Conservation (phyloP, 2,329 filamentous ascomycete genomes). For the Neopestalotiopsis rosae region DNA sequence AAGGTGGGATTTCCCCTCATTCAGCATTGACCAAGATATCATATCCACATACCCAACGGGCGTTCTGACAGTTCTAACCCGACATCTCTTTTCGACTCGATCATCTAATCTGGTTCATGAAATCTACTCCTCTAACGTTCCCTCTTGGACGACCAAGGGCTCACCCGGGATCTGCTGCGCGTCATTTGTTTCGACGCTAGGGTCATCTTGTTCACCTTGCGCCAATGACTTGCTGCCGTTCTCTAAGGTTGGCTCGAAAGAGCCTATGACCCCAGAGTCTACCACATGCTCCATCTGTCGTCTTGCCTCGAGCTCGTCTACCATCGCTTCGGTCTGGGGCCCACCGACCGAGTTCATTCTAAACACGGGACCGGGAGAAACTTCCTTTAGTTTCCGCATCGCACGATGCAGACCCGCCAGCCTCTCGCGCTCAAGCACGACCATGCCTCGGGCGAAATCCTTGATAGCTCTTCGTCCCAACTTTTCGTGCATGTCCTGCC, state of each 20-base stretch:
- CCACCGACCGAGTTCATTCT: conserved; percentile 8
- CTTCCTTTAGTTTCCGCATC: conserved; percentile 63
- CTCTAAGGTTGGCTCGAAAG: neutral
- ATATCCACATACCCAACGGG: neutral
- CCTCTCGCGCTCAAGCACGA: conserved; percentile 80
- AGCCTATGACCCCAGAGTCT: conserved; percentile 2
- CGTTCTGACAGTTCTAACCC: neutral
- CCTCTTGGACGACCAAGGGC: neutral
- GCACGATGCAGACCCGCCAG: conserved; percentile 83
- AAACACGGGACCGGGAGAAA: conserved; percentile 15
- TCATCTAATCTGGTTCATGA: neutral
- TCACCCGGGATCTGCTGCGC: neutral
- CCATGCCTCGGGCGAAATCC: conserved; percentile 77
- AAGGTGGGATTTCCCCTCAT: neutral
- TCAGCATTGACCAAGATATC: neutral
- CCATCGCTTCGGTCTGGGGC: conserved; percentile 9
- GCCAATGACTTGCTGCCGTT: neutral
- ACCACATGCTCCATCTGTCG: conserved; percentile 14
- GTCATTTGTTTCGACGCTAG: neutral
- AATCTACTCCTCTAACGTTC: neutral
- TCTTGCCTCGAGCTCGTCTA: conserved; percentile 12
- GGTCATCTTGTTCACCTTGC: neutral
- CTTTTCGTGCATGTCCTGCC: conserved; percentile 87
- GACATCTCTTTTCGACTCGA: neutral
- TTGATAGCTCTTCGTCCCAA: conserved; percentile 76